A percentile compares a stretch with the other conserved stretches of the same genome.
Conservation (phyloP, 331 rosid species). For the Cydonia oblonga region DNA sequence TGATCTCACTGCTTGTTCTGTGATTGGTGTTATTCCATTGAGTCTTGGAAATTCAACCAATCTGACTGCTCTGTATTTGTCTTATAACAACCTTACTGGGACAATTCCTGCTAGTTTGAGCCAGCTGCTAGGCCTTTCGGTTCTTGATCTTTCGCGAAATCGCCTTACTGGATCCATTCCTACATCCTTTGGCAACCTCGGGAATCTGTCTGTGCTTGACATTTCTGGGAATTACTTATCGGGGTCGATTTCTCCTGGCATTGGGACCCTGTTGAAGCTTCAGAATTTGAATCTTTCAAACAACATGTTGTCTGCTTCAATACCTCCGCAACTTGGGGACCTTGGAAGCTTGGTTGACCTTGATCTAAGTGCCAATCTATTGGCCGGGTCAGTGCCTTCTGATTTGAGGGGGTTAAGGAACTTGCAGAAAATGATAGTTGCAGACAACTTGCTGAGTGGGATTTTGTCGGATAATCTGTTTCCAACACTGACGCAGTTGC, state of each 20-base stretch:
- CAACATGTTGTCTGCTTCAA: constrained; percentile 40
- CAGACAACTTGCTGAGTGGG: constrained; percentile 45
- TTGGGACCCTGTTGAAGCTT: constrained; percentile 52
- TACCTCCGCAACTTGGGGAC: constrained; percentile 55
- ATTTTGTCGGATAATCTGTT: constrained; percentile 39
- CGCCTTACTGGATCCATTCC: constrained; percentile 50
- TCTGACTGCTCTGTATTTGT: constrained; percentile 49
- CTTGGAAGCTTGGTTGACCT: constrained; percentile 63
- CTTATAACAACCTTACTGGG: constrained; percentile 61
- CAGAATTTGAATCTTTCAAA: constrained; percentile 63
- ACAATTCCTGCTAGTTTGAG: constrained; percentile 50
- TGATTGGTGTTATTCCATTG: constrained; percentile 49
- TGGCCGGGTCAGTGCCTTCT: constrained; percentile 35
- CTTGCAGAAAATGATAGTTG: constrained; percentile 45
- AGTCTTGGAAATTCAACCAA: constrained; percentile 57
- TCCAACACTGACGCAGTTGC: constrained; percentile 31
- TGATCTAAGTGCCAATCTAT: constrained; percentile 65
- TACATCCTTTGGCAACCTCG: constrained; percentile 31
- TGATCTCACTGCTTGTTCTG: constrained; percentile 77
- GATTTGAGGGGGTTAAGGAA: constrained; percentile 46
- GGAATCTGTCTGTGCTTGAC: constrained; percentile 55
- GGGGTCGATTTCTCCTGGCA: constrained; percentile 40
- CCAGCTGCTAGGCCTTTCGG: constrained; percentile 41
- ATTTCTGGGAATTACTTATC: constrained; percentile 52
- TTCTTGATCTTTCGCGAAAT: constrained; percentile 65